phyloP scores from a whole-genome alignment of 1,139 yeast species.

The Hansenula sp. region DNA sequence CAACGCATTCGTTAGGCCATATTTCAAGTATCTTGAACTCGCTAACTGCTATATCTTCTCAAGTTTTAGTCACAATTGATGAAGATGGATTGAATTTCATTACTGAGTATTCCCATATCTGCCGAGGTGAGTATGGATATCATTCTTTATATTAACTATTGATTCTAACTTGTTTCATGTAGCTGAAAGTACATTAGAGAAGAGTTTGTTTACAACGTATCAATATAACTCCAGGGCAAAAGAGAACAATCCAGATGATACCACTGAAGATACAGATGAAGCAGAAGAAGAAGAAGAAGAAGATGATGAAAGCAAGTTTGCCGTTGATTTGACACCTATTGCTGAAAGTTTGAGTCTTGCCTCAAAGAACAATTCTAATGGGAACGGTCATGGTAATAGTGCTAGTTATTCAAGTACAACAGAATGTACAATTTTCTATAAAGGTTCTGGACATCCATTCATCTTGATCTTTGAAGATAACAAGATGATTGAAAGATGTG shows the following conservation, averaged over 20 bases:
- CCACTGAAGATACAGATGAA: slow-evolving; percentile 5
- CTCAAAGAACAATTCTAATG: slow-evolving; percentile 21
- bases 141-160: too few species aligned
- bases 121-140: slow-evolving; percentile 18
- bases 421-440: slow-evolving; percentile 44
- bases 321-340: slow-evolving; percentile 38
- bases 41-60: slow-evolving; percentile 13
- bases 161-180: slow-evolving; percentile 1
- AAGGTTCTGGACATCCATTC: slow-evolving; percentile 62
- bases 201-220: slow-evolving; percentile 29
- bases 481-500: slow-evolving; percentile 65
- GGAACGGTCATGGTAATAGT: slow-evolving; percentile 2
- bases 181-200: slow-evolving; percentile 20
- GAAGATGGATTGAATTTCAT: slow-evolving; percentile 34
- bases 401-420: slow-evolving; percentile 29
- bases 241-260: slow-evolving; percentile 5
- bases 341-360: slow-evolving; percentile 43
- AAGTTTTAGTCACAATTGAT: slow-evolving; percentile 28
- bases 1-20: slow-evolving; percentile 20
- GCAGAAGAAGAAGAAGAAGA: slow-evolving; percentile 9
- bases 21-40: slow-evolving; percentile 20
- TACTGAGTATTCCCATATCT: slow-evolving; percentile 30
- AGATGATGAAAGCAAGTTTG: slow-evolving; percentile 21
- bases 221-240: slow-evolving; percentile 12
- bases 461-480: slow-evolving; percentile 70